Conservation (phyloP, 768 basidiomycete genomes). For the Boletus tomentosulus region DNA sequence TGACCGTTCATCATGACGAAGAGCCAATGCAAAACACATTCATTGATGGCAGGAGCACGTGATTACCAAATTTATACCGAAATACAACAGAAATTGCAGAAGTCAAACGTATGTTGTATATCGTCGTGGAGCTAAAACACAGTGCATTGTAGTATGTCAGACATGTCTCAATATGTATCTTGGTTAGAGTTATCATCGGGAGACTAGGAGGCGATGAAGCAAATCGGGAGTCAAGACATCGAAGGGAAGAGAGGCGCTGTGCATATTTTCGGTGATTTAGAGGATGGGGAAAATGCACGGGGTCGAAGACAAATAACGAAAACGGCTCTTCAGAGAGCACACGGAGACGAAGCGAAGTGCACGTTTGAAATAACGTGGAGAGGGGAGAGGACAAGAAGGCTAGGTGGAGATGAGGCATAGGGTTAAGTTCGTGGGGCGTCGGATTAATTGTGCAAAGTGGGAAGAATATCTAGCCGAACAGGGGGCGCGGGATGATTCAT, state of each 20-base stretch:
- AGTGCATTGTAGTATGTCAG: conserved; percentile 33
- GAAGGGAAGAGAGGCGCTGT: conserved; percentile 15
- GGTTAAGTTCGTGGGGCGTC: conserved; percentile 10
- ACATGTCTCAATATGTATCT: conserved; percentile 25
- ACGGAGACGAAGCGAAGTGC: conserved; percentile 8
- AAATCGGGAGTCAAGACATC: conserved; percentile 27
- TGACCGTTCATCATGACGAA: conserved; percentile 20
- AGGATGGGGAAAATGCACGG: conserved; percentile 19
- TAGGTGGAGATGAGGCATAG: conserved; percentile 24
- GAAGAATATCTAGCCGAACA: background rate
- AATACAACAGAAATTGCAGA: conserved; percentile 2
- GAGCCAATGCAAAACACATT: background rate
- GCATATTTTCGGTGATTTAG: conserved; percentile 22
- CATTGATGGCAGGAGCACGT: background rate
- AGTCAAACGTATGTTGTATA: conserved; percentile 23
- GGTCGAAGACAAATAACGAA: conserved; percentile 22
- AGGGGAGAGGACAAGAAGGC: conserved; percentile 28
- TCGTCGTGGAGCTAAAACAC: conserved; percentile 26
- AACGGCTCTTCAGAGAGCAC: conserved; percentile 15
- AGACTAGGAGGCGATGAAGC: conserved; percentile 13
- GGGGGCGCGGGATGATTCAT: conserved; percentile 8
- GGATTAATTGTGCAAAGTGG: conserved; percentile 15
- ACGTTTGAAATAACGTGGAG: conserved; percentile 9
- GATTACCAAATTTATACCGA: background rate
- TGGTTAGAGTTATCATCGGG: conserved; percentile 21